Base-by-base conservation (phyloP, 2,329 filamentous ascomycete genomes). In the Nigrospora osmanthi region DNA sequence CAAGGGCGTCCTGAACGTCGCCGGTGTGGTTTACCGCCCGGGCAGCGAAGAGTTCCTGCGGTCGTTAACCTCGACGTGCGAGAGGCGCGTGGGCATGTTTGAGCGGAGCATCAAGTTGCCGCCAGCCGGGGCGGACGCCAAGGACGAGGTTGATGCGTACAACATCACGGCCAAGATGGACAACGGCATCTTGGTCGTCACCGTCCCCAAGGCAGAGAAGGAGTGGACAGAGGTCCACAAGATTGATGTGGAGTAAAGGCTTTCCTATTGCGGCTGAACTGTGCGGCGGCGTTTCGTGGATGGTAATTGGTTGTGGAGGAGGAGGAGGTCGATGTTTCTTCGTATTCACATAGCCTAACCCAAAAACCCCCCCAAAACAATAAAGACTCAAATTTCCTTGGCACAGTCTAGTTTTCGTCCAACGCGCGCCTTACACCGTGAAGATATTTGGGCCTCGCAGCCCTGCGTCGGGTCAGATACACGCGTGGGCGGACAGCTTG, bases 101-200 rank as follows among this genome's bases (percentile, higher is more conserved):
- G 81, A 88, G 65, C 74, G 85, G 47, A 80, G 76, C 55, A 70
- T 94, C 40, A 72, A 73, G 28, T 70, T 94, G 23, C 77, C 74
- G 38, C 75, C 62, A 37, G 59, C 44, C 13, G 67, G 58, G 11
- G 53, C 52, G 3, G 59, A 57, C 35, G 73, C 69, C 14, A 74
- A 69, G 30, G 80, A 81, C 9, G 72, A 76, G 50, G 69, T 93
- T 14, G 83, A 89, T 54, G 76, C 72, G 1, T 75, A 83, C 40
- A 71, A 66, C 19, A 91, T 93, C 57, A 75, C 72, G 3, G 87
- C 87, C 3, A 88, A 81, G 66, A 73, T 94, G 65, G 84, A 89
- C 62, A 85, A 93, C 58, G 88, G 88, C 6, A 69, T 94, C 1
- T 63, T 94, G 53, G 70, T 83, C 33, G 73, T 94, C n/a, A 81